These are phyloP conservation scores for Colletotrichum chrysophilum DNA, from an alignment of 2,329 filamentous ascomycete genomes.

Conservation along the genomic window DNA sequence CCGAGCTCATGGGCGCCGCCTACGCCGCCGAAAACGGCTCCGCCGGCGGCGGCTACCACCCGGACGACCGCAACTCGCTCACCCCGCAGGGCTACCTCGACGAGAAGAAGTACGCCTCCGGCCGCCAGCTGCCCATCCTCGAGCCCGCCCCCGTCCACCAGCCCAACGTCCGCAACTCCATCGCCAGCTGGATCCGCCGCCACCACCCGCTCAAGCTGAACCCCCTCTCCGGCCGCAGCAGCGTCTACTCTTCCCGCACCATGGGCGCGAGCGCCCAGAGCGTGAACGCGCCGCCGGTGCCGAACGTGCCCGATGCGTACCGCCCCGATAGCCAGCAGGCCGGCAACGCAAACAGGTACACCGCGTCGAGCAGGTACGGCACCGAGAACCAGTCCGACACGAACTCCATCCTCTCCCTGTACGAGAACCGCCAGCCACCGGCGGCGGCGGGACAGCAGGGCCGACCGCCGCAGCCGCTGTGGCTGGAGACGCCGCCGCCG, in stretches of 20 bases:
- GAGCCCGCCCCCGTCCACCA: constrained; percentile 16
- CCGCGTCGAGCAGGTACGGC: constrained; percentile 1
- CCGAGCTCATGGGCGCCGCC: constrained; percentile 25
- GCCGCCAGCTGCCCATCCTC: constrained; percentile 19
- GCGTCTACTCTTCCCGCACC: constrained; percentile 13
- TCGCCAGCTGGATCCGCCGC: constrained; percentile 30
- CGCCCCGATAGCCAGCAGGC: background rate
- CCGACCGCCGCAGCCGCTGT: background rate
- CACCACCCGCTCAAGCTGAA: constrained; percentile 29
- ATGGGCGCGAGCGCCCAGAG: background rate
- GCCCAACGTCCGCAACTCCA: constrained; percentile 24
- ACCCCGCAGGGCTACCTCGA: constrained; percentile 18
- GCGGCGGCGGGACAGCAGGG: background rate
- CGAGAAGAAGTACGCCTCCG: constrained; percentile 21
- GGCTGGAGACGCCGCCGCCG: background rate
- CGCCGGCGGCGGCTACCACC: background rate
- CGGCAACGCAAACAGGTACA: background rate
- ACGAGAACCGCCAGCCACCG: background rate
- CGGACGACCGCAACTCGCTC: background rate
- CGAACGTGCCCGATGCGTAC: constrained; percentile 3
- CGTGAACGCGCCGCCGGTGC: constrained; percentile 4
- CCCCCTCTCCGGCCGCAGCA: constrained; percentile 15
- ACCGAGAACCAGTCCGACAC: background rate
- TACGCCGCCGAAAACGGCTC: constrained; percentile 26
- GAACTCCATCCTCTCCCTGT: constrained; percentile 12